These are phyloP conservation scores for Peronosclerospora sorghi DNA, from an alignment of 352 stramenopile genomes.

Conservation along the genomic window DNA sequence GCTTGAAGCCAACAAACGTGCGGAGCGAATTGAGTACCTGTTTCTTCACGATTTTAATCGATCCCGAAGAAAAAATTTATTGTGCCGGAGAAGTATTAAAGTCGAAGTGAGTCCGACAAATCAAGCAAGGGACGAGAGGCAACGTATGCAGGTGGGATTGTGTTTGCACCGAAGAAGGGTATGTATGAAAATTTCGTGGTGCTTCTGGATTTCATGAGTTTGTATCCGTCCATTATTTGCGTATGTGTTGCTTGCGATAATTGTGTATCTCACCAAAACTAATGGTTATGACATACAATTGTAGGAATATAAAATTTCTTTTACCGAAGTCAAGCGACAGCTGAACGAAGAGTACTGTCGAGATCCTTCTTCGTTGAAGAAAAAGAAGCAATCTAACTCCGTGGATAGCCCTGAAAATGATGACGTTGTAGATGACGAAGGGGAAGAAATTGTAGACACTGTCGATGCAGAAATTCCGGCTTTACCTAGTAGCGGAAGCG, in stretches of 20 bases:
- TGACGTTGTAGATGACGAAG: conserved; percentile 64
- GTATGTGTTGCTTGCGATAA: conserved; percentile 18
- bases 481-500: conserved; percentile 50
- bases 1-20: conserved; percentile 93
- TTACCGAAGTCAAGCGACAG: conserved; percentile 94
- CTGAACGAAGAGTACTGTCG: conserved; percentile 41
- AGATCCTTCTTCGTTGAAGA: conserved; percentile 24
- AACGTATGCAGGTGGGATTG: conserved; percentile 97
- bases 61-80: conserved; percentile 95
- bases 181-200: conserved; percentile 99
- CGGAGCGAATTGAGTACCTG: conserved; percentile 98
- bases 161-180: conserved; percentile 99
- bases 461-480: conserved; percentile 83
- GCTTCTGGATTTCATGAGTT: conserved; percentile 99
- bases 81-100: conserved; percentile 91
- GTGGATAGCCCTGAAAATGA: conserved; percentile 46
- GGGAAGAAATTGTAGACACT: conserved; percentile 57
- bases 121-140: conserved; percentile 57
- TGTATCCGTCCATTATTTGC: conserved; percentile 99
- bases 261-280: conserved; percentile 1
- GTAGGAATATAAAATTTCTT: conserved; percentile 99
- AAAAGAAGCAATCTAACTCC: conserved; percentile 44
- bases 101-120: conserved; percentile 54
- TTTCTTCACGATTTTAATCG: conserved; percentile 96
- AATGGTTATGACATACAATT: conserved; percentile 4